Base-by-base conservation (phyloP, 2,329 filamentous ascomycete genomes). In the Paraconiothyrium sp. region DNA sequence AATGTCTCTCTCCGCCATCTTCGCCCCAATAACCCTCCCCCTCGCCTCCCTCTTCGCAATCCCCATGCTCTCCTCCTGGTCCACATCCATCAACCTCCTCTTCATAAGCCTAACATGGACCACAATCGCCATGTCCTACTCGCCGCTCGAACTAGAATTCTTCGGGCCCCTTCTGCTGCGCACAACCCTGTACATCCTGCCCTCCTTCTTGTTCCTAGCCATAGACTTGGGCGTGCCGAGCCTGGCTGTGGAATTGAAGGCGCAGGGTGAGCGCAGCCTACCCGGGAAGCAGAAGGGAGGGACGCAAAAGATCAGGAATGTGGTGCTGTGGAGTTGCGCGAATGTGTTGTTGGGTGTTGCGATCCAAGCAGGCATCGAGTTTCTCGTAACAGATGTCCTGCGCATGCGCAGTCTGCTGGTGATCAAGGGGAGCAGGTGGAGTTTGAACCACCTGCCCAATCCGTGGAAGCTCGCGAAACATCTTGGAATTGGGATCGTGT, bases 81-180 rank as follows among this genome's bases (percentile, higher is more conserved):
- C 83, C 46, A 94, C 93, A 1, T 93, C 90, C 1, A 83, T 97
- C 65, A 97, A 95, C 77, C 81, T 97, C 27, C 82, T 96, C 64
- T 94, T 97, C 82, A 95, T 97, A 79, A 94, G 93, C 77, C 86
- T 97, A 81, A 94, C 92, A 69, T 97, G 93, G 93, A 88, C 89
- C 6, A 94, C 92, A 0, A 85, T 97, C 35, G 88, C 96, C 43
- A 82, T 94, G 3, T 91, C 90, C 7, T 91, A 96, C 71, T 84
- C 90, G 0, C 89, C 92, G 0, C 82, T 95, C 16, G 86, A 88
- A 61, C 87, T 97, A 60, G 92, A 97, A 76, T 76, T 95, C 1
- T 82, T 91, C 56, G 92, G 89, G 58, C 89, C 90, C 0, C 76
- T 92, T 5, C 85, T 86, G 27, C 82, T 93, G 52, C 89, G 92